A percentile compares a stretch with the other conserved stretches of the same genome.
Conservation (phyloP, 2,329 filamentous ascomycete genomes). For the Pseudocercospora macadamiae region DNA sequence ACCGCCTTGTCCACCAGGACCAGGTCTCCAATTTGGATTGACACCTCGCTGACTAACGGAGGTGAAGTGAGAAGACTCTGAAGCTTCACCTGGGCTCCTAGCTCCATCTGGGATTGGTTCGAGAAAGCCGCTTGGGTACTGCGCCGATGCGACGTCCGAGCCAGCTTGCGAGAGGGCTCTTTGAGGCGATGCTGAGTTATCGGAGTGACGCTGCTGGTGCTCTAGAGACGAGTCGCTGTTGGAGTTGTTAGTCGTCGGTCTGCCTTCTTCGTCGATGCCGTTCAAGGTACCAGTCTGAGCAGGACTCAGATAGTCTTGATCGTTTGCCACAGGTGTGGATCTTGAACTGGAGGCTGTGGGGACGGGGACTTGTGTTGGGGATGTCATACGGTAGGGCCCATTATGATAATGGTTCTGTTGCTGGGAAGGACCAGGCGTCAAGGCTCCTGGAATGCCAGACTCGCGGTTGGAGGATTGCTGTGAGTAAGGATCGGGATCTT, state of each 20-base stretch:
- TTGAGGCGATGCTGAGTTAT: slow-evolving; percentile 19
- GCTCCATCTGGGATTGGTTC: slow-evolving; percentile 66
- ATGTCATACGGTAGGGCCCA: slow-evolving; percentile 20
- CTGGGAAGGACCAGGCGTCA: slow-evolving; percentile 27
- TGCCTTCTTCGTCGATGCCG: slow-evolving; percentile 18
- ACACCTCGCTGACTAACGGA: slow-evolving; percentile 85
- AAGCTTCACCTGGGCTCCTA: slow-evolving; percentile 65
- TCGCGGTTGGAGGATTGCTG: slow-evolving; percentile 17
- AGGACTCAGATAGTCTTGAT: slow-evolving; percentile 4
- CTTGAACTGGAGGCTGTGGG: neutral
- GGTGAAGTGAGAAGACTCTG: slow-evolving; percentile 83
- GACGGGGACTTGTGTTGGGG: slow-evolving; percentile 9
- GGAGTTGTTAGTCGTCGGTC: slow-evolving; percentile 19
- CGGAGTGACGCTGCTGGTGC: slow-evolving; percentile 10
- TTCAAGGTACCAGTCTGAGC: slow-evolving; percentile 14
- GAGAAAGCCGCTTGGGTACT: slow-evolving; percentile 43
- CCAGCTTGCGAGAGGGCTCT: slow-evolving; percentile 57
- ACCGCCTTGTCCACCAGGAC: slow-evolving; percentile 30
- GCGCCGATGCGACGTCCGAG: slow-evolving; percentile 59
- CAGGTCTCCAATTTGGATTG: slow-evolving; percentile 83
- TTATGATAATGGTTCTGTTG: slow-evolving; percentile 11
- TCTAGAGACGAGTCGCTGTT: slow-evolving; percentile 24
- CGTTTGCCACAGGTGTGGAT: slow-evolving; percentile 13
- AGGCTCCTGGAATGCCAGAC: slow-evolving; percentile 27
- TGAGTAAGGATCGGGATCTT: slow-evolving; percentile 39